Evolutionary conservation across 306 rosid genomes (phyloP), one percentile per base, ranked within the genome.

Genomic region (Aeschynomene evenia): DNA sequence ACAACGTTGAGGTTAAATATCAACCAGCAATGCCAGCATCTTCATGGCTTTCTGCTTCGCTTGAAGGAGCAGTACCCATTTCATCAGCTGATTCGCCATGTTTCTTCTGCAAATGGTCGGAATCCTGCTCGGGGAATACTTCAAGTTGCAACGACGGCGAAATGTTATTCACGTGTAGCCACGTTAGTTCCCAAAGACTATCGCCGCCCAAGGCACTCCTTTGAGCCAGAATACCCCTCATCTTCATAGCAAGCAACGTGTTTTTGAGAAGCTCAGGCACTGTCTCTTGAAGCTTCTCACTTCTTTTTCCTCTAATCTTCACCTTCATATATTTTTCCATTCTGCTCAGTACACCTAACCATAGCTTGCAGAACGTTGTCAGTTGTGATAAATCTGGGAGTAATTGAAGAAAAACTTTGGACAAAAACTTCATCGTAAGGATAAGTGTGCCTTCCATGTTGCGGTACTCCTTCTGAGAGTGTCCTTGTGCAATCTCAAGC

Each of bases 361-460:
- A 95, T 73, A 95, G 82, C 84, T 95, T 95, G 91, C 97, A 89
- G 75, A 95, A 95, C 61, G 89, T 85, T 70, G 97, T 73, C 39
- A 85, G 68, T 72, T 87, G 95, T 34, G 96, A 84, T 62, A 95
- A 79, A 56, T 81, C 95, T 21, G 85, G 82, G 59, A 95, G 91
- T 66, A 89, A 81, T 76, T 85, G 92, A 52, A 95, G 82, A 73
- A 89, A 91, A 61, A 91, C 96, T 79, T 85, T 84, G 68, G 96
- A 86, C 89, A 91, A 81, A 78, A 95, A 90, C 81, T 91, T 91
- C 89, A 89, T 86, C 51, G 92, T 95, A 74, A 81, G 80, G 75
- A 84, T 70, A 73, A 91, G 97, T 19, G 99, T 87, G 68, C 99
- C 97, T 77, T 95, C 99, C 99, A 95, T 91, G 82, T 91, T 89